Evolutionary conservation across 1,284 basidiomycete species (phyloP), one percentile per base, ranked within the genome.

Genomic region (Vanrija sp.): DNA sequence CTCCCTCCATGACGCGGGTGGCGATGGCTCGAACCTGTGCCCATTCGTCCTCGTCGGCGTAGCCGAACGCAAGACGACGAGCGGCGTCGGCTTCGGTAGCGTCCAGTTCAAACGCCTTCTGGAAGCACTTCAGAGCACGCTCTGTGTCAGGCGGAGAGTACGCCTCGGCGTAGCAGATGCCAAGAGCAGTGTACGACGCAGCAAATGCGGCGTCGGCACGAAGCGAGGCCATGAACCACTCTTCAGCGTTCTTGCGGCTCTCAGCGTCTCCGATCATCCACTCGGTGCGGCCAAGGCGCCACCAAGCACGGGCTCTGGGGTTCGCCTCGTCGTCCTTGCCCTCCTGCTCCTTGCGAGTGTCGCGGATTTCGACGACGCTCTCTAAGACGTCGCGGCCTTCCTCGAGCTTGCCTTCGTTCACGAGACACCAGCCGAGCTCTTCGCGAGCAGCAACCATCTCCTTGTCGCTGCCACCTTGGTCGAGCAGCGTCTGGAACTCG

Each of bases 101-200:
- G 73, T 98, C 94, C 2, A 98, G 83, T 75, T 98, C 96, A 64
- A 99, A 98, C 0, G 96, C 96, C 67, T 96, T 98, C 67, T 98
- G 94, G 77, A 97, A 98, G 71, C 96, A 98, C 71, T 95, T 95
- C 16, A 89, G 87, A 1, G 95, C 88, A 41, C 95, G 85, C 10
- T 84, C 83, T 9, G 84, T 83, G 73, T 98, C 94, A 0, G 85
- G 83, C 1, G 91, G 89, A 14, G 79, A 76, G 14, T 82, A 76
- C 49, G 79, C 80, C 49, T 90, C 86, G 18, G 83, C 77, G 71
- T 98, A 98, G 76, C 93, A 95, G 46, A 90, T 79, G 8, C 96
- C 96, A 9, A 99, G 83, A 0, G 92, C 89, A 0, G 95, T 96
- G 73, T 94, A 98, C 0, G 94, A 84, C 0, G 96, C 86, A 0